Base-by-base conservation (phyloP, 2,329 filamentous ascomycete genomes). In the Fusarium penzigii region DNA sequence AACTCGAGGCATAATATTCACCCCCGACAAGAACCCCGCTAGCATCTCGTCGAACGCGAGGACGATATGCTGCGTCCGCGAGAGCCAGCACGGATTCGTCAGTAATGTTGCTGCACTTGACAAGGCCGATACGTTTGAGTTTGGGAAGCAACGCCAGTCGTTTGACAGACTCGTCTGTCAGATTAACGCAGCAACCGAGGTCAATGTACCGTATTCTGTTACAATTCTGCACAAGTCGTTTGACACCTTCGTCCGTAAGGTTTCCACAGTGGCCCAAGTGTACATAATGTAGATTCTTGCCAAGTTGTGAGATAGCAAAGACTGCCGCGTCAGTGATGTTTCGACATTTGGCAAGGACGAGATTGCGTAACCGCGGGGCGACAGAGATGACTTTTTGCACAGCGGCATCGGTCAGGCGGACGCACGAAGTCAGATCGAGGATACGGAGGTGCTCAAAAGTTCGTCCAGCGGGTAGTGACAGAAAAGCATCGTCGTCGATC, bases 121-220 rank as follows among this genome's bases (percentile, higher is more conserved):
- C 94, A 48, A 99, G 75, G 1, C 94, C 94, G 55, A 99, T 96
- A 38, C 94, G 83, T 76, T 96, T 92, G 48, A 99, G 78, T 72
- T 99, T 99, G 3, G 94, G 94, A 6, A 99, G 80, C 13, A 84
- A 84, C 6, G 94, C 92, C 38, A 99, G 78, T 58, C 90, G 87
- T 56, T 83, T 88, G 14, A 99, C 88, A 17, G 92, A 97, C 11
- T 82, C 80, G 64, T 99, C 94, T 0, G 94, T 97, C 55, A 99
- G 77, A 62, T 90, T 87, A 13, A 83, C 84, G 72, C 94, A 99
- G 75, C 94, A 97, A n/a, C 94, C 94, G 41, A 99, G 77, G 68
- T 99, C 94, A 58, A 99, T 99, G 70, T 99, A 99, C 49, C 94
- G 84, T 61, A 99, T 97, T 20, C 94, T 85, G 66, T 93, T 97